Evolutionary conservation across 768 basidiomycete species (phyloP).

Genomic region (Mycena galopus): DNA sequence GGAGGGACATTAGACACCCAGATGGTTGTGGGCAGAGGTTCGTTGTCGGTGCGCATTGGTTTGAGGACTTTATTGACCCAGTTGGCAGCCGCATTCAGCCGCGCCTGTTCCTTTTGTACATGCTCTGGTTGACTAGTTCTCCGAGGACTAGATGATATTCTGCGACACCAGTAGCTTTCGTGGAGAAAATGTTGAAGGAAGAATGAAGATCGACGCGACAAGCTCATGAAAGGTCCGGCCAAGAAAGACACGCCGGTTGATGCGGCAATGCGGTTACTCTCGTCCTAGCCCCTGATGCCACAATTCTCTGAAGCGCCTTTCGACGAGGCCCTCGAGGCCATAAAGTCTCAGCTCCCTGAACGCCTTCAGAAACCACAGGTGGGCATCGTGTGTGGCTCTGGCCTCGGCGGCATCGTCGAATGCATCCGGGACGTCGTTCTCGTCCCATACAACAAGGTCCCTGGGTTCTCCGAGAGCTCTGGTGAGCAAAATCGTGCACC

Average conservation of each 20-base stretch:
- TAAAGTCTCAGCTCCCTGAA: constrained; percentile 49
- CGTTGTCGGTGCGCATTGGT: neutral
- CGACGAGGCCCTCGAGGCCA: constrained; percentile 43
- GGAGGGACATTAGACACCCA: constrained; percentile 2
- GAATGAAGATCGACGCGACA: neutral
- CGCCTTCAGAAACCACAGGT: constrained; percentile 70
- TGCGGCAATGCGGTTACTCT: neutral
- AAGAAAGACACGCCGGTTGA: neutral
- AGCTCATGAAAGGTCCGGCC: constrained; percentile 6
- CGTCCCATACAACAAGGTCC: constrained; percentile 75
- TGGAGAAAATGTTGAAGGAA: neutral
- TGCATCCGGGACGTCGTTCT: constrained; percentile 67
- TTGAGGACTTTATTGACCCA: constrained; percentile 34
- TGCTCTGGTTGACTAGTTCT: neutral
- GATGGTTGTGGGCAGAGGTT: neutral
- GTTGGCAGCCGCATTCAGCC: neutral
- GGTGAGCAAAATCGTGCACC: constrained; percentile 61
- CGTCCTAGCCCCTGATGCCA: constrained; percentile 31
- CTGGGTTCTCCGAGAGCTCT: constrained; percentile 83
- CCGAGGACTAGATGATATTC: neutral
- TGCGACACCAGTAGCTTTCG: neutral
- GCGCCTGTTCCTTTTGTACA: neutral
- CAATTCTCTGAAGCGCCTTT: constrained; percentile 34
- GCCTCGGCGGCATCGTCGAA: constrained; percentile 80
- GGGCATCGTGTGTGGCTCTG: constrained; percentile 91